Conservation (phyloP, 2,329 filamentous ascomycete genomes). For the Sporothrix humicola region DNA sequence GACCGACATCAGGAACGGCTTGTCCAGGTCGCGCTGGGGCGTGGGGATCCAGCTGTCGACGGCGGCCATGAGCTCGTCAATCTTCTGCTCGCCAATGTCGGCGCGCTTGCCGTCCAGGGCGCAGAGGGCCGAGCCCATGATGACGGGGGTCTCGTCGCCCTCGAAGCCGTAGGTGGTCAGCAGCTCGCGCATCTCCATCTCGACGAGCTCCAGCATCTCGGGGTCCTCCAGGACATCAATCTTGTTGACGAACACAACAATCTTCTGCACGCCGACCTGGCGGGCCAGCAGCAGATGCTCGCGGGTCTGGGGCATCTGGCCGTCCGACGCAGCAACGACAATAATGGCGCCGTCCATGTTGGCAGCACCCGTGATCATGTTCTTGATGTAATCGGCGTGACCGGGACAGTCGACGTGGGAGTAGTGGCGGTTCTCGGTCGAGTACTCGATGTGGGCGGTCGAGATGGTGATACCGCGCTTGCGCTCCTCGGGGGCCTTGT, state of each 20-base stretch:
- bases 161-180: slow-evolving; percentile 93
- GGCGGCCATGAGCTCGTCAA: slow-evolving; percentile 87
- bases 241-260: slow-evolving; percentile 99
- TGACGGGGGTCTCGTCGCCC: slow-evolving; percentile 95
- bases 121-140: slow-evolving; percentile 96
- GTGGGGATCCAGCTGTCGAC: slow-evolving; percentile 98
- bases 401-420: slow-evolving; percentile 99
- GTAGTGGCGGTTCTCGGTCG: slow-evolving; percentile 93
- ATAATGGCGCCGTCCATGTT: slow-evolving; percentile 99
- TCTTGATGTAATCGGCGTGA: slow-evolving; percentile 99
- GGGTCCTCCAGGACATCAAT: slow-evolving; percentile 95
- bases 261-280: slow-evolving; percentile 96
- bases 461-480: slow-evolving; percentile 99
- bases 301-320: slow-evolving; percentile 99
- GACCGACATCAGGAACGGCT: slow-evolving; percentile 98
- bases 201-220: slow-evolving; percentile 99
- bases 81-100: slow-evolving; percentile 85
- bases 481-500: slow-evolving; percentile 98
- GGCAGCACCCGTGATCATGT: slow-evolving; percentile 99
- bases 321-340: slow-evolving; percentile 96
- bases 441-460: slow-evolving; percentile 97
- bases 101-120: slow-evolving; percentile 84
- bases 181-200: slow-evolving; percentile 99
- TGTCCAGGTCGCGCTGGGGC: slow-evolving; percentile 89
- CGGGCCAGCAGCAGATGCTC: slow-evolving; percentile 97